Evolutionary conservation across 768 basidiomycete species (phyloP), one percentile per base, ranked within the genome.

Genomic region (Clathrus columnatus): DNA sequence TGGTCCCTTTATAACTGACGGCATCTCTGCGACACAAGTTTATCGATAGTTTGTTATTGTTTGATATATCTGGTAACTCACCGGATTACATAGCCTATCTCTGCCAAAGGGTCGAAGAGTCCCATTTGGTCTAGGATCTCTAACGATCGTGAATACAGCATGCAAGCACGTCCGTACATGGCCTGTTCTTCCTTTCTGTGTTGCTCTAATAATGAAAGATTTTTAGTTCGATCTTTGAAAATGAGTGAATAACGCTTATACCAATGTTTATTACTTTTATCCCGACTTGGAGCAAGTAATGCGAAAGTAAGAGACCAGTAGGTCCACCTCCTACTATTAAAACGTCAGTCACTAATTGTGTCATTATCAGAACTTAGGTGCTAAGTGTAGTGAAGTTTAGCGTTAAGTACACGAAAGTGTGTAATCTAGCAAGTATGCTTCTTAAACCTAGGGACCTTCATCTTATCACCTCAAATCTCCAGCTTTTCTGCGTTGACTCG

Each of bases 241-340:
- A 53, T 11, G 26, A 27, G 42, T 26, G 29, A 11, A 5, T 11
- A 54, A 42, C 24, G 26, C 20, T 42, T 42, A 41, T 29, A 51
- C 57, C 41, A 28, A 44, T 11, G 53, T 32, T 21, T 21, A 54
- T 51, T 27, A 43, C 41, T 8, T 48, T 55, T 18, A 54, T 27
- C 21, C 51, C 50, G 16, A 16, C 21, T 17, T 23, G 23, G 2
- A 41, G 30, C 7, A 41, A n/a, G 32, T 17, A 23, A 23, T 43
- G 27, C 28, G 36, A 20, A 11, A 43, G 36, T 20, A 44, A 11
- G 23, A 54, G 52, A 11, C 57, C 57, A 4, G 49, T 50, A 8
- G 57, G 57, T 20, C 57, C 57, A 44, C 57, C 57, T 23, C 57
- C 57, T 16, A 57, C 57, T 17, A 57, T 29, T 6, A 57, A 43